phyloP scores from a whole-genome alignment of 805 yeast genomes.

The Candida tammaniensis region DNA sequence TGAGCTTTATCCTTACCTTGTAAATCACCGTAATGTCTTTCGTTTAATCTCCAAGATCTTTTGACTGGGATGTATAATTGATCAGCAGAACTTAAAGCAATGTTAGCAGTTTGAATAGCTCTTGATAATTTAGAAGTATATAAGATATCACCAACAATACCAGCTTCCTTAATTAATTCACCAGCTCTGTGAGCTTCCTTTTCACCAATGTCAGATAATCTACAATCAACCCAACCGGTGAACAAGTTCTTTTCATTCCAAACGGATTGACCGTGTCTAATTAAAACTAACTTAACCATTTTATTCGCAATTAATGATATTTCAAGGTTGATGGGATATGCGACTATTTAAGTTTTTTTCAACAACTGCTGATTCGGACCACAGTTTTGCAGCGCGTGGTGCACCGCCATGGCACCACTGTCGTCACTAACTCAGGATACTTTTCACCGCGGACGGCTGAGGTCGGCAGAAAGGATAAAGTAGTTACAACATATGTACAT shows the following conservation, averaged over 20 bases:
- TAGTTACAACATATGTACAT: too few relatives aligned
- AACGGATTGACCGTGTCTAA: constrained; percentile 99
- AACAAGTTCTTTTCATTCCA: constrained; percentile 98
- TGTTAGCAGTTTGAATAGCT: constrained; percentile 96
- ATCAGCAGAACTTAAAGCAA: constrained; percentile 86
- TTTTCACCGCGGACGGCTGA: too few relatives aligned
- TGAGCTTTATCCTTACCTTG: constrained; percentile 98
- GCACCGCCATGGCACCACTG: too few relatives aligned
- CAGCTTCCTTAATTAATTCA: constrained; percentile 82
- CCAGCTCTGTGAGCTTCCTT: constrained; percentile 94
- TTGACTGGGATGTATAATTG: constrained; percentile 86
- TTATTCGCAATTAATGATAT: constrained; percentile 4
- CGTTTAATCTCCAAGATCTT: constrained; percentile 97
- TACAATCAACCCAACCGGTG: constrained; percentile 99
- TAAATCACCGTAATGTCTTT: constrained; percentile 98
- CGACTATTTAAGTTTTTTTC: constrained; percentile 2
- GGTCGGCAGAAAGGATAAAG: too few relatives aligned
- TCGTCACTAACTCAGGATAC: too few relatives aligned
- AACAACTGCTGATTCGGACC: constrained; percentile 18
- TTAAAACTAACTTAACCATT: constrained; percentile 73
- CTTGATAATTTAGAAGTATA: constrained; percentile 90
- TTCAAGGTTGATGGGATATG: too few relatives aligned
- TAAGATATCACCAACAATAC: constrained; percentile 79
- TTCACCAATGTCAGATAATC: constrained; percentile 77
- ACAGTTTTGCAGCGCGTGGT: too few relatives aligned